A percentile compares a stretch with the other conserved stretches of the same genome.
Evolutionary conservation across 139 green algal genomes (phyloP).

Genomic region (Coccomyxa sp.): DNA sequence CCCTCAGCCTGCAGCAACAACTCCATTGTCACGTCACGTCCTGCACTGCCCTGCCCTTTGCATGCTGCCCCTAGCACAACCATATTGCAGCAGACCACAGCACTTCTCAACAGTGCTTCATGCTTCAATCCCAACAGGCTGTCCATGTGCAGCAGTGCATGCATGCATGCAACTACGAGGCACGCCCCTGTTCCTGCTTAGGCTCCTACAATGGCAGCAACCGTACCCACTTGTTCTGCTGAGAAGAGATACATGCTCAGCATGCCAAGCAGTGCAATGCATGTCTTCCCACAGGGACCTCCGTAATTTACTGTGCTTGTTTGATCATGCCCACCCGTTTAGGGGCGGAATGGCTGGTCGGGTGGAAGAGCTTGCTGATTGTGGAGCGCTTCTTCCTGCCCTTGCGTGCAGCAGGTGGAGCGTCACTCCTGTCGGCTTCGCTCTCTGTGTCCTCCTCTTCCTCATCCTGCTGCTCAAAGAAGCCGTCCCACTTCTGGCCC

Average conservation of each 20-base stretch:
- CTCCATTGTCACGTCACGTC: background rate
- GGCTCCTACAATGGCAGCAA: no score
- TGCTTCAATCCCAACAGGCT: no score
- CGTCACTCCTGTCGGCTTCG: no score
- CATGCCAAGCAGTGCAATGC: no score
- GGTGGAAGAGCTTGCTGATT: background rate
- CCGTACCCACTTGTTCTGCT: no score
- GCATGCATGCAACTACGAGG: no score
- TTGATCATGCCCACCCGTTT: no score
- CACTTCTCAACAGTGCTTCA: background rate
- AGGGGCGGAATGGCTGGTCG: no score
- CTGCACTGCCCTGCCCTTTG: background rate
- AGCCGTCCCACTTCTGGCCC: constrained; percentile 8
- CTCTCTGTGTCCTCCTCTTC: background rate
- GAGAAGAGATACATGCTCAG: no score
- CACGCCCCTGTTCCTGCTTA: no score
- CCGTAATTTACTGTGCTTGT: background rate
- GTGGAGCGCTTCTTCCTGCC: background rate
- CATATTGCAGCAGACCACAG: background rate
- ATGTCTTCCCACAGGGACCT: no score
- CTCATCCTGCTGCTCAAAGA: background rate
- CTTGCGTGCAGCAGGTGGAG: background rate
- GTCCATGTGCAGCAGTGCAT: no score
- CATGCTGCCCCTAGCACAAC: background rate
- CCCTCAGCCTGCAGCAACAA: background rate